Evolutionary conservation across 2,329 filamentous ascomycete genomes (phyloP).

Genomic region (Aspergillus versicolor): DNA sequence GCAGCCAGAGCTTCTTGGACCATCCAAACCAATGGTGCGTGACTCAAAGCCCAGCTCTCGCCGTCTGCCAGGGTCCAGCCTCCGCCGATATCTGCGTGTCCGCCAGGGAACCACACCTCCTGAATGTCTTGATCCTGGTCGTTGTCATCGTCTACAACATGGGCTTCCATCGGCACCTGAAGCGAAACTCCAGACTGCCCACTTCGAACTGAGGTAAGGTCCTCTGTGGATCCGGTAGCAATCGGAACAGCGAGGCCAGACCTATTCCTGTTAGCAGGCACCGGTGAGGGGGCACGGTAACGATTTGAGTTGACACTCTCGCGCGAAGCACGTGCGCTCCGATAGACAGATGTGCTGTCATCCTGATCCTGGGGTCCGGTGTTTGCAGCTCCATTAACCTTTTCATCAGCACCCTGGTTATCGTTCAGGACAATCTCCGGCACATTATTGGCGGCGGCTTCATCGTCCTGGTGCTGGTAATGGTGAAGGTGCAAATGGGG

Average conservation of each 20-base stretch:
- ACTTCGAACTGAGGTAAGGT: conserved; percentile 31
- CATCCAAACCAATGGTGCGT: conserved; percentile 62
- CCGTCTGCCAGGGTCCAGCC: conserved; percentile 61
- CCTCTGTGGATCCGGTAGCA: conserved; percentile 28
- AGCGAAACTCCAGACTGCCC: conserved; percentile 31
- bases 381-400: neutral
- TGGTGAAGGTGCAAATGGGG: conserved; percentile 23
- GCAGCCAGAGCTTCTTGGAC: conserved; percentile 61
- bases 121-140: conserved; percentile 67
- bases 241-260: conserved; percentile 30
- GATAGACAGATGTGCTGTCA: conserved; percentile 30
- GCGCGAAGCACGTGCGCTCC: conserved; percentile 24
- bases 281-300: conserved; percentile 29
- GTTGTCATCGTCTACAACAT: conserved; percentile 21
- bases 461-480: conserved; percentile 13
- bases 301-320: conserved; percentile 21
- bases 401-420: conserved; percentile 8
- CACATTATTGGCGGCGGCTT: conserved; percentile 18
- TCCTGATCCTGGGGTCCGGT: conserved; percentile 11
- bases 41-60: conserved; percentile 8
- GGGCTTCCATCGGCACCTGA: conserved; percentile 23
- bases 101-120: conserved; percentile 73
- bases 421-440: conserved; percentile 36
- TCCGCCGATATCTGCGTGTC: conserved; percentile 76
- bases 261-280: conserved; percentile 12